Percentiles rank a stretch among this genome's conserved stretches.
phyloP scores from a whole-genome alignment of 805 yeast genomes.

The Pichia deserticola region DNA sequence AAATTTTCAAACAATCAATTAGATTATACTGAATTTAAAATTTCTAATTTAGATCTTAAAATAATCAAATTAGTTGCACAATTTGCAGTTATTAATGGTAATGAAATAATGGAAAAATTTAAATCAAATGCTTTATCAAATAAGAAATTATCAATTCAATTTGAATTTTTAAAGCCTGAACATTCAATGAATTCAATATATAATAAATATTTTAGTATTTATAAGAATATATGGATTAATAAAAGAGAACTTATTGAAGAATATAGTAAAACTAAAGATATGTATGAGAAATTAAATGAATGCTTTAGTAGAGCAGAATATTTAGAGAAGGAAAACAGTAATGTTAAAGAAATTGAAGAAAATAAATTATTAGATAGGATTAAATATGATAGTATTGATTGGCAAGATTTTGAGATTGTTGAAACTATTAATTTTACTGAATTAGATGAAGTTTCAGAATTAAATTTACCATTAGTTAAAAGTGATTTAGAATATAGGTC shows the following conservation, averaged over 20 bases:
- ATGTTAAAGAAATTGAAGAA: constrained; percentile 24
- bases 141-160: constrained; percentile 41
- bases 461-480: constrained; percentile 47
- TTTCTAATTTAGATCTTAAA: constrained; percentile 59
- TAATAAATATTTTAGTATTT: constrained; percentile 47
- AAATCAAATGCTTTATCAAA: constrained; percentile 18
- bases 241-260: constrained; percentile 8
- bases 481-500: constrained; percentile 57
- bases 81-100: constrained; percentile 56
- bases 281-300: constrained; percentile 33
- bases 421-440: constrained; percentile 62
- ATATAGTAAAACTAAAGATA: constrained; percentile 16
- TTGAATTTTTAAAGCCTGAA: constrained; percentile 52
- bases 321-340: constrained; percentile 31
- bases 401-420: constrained; percentile 77
- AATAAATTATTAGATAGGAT: constrained; percentile 33
- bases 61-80: constrained; percentile 68
- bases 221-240: constrained; percentile 32
- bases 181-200: constrained; percentile 59
- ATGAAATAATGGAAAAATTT: constrained; percentile 34
- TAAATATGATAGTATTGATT: constrained; percentile 70
- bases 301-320: constrained; percentile 54
- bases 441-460: constrained; percentile 49
- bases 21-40: constrained; percentile 24
- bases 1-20: constrained; percentile 9